Evolutionary conservation across 2,329 filamentous ascomycete species (phyloP), one percentile per base, ranked within the genome.

Genomic region (Stachybotrys echinatus): DNA sequence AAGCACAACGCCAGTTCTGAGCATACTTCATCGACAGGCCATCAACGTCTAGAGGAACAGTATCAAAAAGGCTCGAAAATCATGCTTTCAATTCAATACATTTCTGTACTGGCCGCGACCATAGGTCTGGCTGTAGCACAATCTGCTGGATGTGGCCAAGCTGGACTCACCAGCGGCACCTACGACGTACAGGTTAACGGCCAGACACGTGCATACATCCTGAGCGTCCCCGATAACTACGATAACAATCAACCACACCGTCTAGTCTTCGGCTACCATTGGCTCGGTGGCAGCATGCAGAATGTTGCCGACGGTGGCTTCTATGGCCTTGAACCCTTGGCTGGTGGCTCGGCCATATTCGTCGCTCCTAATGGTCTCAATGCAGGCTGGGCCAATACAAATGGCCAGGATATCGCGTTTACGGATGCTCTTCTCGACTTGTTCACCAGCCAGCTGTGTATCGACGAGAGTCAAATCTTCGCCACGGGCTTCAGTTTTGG

Each of bases 401-500:
- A 63, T 46, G 72, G 72, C 12, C 63, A 72, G 45, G 73, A 75
- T 47, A 56, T 74, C 42, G 60, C 59, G 0, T 72, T 76, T 50
- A 60, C 72, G 34, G 65, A 73, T 39, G 53, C 58, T 5, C 66
- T 76, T 46, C 54, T 73, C 31, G 58, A 64, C 23, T 61, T 59
- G 10, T 58, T 73, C 22, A 65, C 72, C 51, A 52, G 57, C 5
- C 63, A 67, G 22, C 66, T 75, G 37, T 76, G 74, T 52, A 58
- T 75, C 23, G 65, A 76, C 51, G 61, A 69, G 50, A 60, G 58
- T 40, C 64, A 67, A 47, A 63, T 70, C 49, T 76, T 74, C 57
- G 63, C 70, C 21, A 71, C 69, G 2, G 72, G 71, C 17, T 75
- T 71, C 59, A 70, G 67, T 51, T 74, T 72, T 55, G 72, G 73